Base-by-base conservation (phyloP, 1,284 basidiomycete species). In the Calocybe gambosa region DNA sequence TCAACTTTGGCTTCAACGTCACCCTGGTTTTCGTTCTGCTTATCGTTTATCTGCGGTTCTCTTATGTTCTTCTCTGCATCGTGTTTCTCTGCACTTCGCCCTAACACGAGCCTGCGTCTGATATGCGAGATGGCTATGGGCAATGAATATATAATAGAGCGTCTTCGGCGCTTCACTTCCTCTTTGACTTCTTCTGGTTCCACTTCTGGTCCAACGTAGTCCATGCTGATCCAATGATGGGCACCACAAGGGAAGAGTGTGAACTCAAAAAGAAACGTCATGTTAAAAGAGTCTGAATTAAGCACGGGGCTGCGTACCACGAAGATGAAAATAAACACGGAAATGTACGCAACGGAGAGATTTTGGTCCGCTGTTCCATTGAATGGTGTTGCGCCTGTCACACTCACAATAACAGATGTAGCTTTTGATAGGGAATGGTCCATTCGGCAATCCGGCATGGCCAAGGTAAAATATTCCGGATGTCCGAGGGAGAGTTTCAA, bases 341-440 rank as follows among this genome's bases (percentile, higher is more conserved):
- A 68, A n/a, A 85, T 71, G 57, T 85, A 88, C 0, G 85, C 81
- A 21, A 86, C 71, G 0, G 80, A 73, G n/a, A 89, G 55, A 33
- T 62, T 65, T 44, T 69, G 69, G 39, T 71, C 69, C 7, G 48
- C 29, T 5, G 57, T 47, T 15, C 62, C 62, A 13, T 58, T 58
- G 53, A 70, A 71, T 0, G 69, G 69, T 5, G 64, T 57, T 6
- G 62, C 57, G 12, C 59, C 62, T 15, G 67, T 65, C 12, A 70
- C 59, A 46, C 66, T 67, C 53, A 70, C 55, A 2, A 70, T 60
- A 0, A 70, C 68, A 0, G 86, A 77, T 0, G 78, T 88, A 1
- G 87, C 83, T 80, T 13, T 6, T n/a, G 10, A 26, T 6, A 12
- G 4, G 3, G 55, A 18, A 43, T 18, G 23, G 28, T n/a, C n/a